phyloP scores from a whole-genome alignment of 1,284 basidiomycete species.

The Lignosus rhinocerotis region DNA sequence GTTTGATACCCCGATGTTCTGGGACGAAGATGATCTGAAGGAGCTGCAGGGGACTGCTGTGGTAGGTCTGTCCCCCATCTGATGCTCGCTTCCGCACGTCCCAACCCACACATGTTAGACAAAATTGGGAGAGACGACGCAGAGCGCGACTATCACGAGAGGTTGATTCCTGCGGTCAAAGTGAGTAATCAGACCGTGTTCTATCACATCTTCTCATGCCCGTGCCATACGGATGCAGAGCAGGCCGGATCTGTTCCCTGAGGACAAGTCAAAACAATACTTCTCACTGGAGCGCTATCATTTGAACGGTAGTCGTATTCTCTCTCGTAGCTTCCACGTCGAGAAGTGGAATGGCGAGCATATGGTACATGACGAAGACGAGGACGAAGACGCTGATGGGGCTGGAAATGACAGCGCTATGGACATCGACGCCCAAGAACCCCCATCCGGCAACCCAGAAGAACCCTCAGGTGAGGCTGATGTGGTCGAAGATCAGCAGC shows the following conservation, averaged over 20 bases:
- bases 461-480: slow-evolving; percentile 34
- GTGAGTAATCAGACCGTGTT: slow-evolving; percentile 39
- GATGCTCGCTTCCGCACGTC: neutral
- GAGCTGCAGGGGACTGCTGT: slow-evolving; percentile 85
- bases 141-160: slow-evolving; percentile 71
- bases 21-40: slow-evolving; percentile 73
- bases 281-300: slow-evolving; percentile 85
- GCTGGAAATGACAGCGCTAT: slow-evolving; percentile 39
- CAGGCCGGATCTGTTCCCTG: slow-evolving; percentile 71
- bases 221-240: slow-evolving; percentile 41
- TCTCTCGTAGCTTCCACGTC: slow-evolving; percentile 89
- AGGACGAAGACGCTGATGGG: slow-evolving; percentile 33
- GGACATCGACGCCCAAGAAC: slow-evolving; percentile 50
- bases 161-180: slow-evolving; percentile 65
- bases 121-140: slow-evolving; percentile 89
- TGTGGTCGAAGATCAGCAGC: slow-evolving; percentile 24
- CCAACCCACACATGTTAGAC: slow-evolving; percentile 42
- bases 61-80: slow-evolving; percentile 61
- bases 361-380: slow-evolving; percentile 44
- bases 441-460: slow-evolving; percentile 39
- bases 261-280: slow-evolving; percentile 43
- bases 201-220: neutral
- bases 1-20: slow-evolving; percentile 97
- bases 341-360: slow-evolving; percentile 50
- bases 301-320: slow-evolving; percentile 89